Base-by-base conservation (phyloP, 805 yeast genomes). In the Candida suzukii region DNA sequence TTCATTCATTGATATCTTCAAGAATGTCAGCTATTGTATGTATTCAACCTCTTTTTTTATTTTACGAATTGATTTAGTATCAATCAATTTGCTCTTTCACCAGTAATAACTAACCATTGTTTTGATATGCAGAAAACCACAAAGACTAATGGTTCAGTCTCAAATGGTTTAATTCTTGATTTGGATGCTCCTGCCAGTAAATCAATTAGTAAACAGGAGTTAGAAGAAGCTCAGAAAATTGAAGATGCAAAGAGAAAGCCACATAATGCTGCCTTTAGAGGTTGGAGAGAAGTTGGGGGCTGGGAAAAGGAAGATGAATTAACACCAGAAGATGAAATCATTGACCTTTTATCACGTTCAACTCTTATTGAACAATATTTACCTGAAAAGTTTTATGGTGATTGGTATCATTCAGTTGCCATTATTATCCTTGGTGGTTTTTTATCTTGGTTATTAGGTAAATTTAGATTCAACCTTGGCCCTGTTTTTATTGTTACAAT, bases 251-350 rank as follows among this genome's bases (percentile, higher is more conserved):
- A 57, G 35, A 59, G 87, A 57, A 58, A 64, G 30, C 61, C 82
- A 3, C 77, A 76, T 38, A 78, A 71, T 41, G 83, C 85, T 22
- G 76, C 91, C 2, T 83, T 75, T 54, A 76, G 86, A 38, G 98
- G 98, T 27, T 91, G 98, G 98, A 86, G 83, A 58, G 96, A 90
- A 61, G 88, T 86, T 40, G 91, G 93, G 10, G 85, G 88, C 17
- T 91, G 88, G 83, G 85, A 80, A 55, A 78, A 78, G 43, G 72
- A 74, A 33, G 90, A 83, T 58, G 64, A 66, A 2, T 66, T 86
- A 50, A 78, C 74, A 2, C 61, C 76, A 9, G 85, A 82, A 29
- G 95, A 87, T 57, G 85, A 81, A 52, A 66, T 80, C 42, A 71
- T 75, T 47, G 96, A 88, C 59, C 66, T 88, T 50, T 63, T 79